These are phyloP conservation scores for Syzygium oleosum DNA, from an alignment of 345 rosid genomes.

Conservation along the genomic window DNA sequence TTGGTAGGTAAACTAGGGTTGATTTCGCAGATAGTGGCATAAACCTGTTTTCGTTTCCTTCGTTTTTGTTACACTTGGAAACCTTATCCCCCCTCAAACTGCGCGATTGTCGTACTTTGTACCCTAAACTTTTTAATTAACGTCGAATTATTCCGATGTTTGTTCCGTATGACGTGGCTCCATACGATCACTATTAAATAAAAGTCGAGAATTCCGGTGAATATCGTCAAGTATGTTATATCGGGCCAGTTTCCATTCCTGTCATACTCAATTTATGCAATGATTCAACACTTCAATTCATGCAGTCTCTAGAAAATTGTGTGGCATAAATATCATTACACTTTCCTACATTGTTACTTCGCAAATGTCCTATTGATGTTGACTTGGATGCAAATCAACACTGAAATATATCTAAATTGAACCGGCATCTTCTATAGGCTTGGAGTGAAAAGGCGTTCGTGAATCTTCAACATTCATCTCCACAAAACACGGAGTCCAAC, in stretches of 20 bases:
- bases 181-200: background rate
- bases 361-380: background rate
- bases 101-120: background rate
- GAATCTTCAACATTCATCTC: background rate
- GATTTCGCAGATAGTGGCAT: background rate
- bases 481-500: background rate
- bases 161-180: background rate
- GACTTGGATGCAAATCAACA: background rate
- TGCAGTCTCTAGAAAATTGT: background rate
- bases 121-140: background rate
- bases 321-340: background rate
- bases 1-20: background rate
- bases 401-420: background rate
- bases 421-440: background rate
- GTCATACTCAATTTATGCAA: background rate
- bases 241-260: background rate
- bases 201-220: fast-evolving
- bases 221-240: background rate
- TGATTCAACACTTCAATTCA: background rate
- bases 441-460: background rate
- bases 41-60: background rate
- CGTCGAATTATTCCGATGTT: background rate
- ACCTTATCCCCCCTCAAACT: background rate
- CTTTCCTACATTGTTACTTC: background rate
- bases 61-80: background rate